Conservation (phyloP, 192 early-diverging fungal species). For the Allomyces macrogynus region DNA sequence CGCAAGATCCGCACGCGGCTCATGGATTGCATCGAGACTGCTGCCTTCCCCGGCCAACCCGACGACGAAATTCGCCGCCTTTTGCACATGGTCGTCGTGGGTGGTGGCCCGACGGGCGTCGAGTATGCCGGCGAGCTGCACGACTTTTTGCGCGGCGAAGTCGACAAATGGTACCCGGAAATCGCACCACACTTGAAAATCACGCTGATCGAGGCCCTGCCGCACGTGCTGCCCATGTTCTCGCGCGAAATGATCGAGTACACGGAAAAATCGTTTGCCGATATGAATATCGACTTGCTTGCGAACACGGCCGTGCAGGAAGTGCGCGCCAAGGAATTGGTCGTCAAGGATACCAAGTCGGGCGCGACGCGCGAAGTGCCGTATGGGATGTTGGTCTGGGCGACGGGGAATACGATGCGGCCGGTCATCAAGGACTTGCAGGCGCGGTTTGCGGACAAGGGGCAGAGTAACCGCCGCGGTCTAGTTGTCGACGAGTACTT, state of each 20-base stretch:
- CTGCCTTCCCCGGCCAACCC: constrained; percentile 49
- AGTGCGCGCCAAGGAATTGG: constrained; percentile 46
- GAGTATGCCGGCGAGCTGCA: constrained; percentile 68
- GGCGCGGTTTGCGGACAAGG: constrained; percentile 22
- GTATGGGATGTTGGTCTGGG: constrained; percentile 52
- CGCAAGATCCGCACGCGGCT: constrained; percentile 52
- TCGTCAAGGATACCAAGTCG: constrained; percentile 16
- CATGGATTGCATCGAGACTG: constrained; percentile 54
- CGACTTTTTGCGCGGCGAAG: constrained; percentile 59
- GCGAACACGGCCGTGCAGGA: constrained; percentile 66
- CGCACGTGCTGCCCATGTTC: constrained; percentile 58
- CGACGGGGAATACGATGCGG: constrained; percentile 59
- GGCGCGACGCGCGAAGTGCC: too few species aligned
- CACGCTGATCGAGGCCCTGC: constrained; percentile 56
- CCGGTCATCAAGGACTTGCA: constrained; percentile 47
- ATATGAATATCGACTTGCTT: constrained; percentile 48
- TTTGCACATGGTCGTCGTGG: constrained; percentile 63
- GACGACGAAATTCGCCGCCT: constrained; percentile 48
- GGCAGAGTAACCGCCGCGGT: constrained; percentile 46
- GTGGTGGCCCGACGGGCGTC: constrained; percentile 38
- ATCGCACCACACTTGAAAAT: constrained; percentile 54
- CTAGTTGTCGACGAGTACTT: constrained; percentile 51
- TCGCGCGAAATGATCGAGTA: constrained; percentile 57
- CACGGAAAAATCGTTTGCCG: constrained; percentile 55
- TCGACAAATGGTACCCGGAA: constrained; percentile 54